These are phyloP conservation scores for Collybia sp. DNA, from an alignment of 768 basidiomycete genomes.

Conservation along the genomic window DNA sequence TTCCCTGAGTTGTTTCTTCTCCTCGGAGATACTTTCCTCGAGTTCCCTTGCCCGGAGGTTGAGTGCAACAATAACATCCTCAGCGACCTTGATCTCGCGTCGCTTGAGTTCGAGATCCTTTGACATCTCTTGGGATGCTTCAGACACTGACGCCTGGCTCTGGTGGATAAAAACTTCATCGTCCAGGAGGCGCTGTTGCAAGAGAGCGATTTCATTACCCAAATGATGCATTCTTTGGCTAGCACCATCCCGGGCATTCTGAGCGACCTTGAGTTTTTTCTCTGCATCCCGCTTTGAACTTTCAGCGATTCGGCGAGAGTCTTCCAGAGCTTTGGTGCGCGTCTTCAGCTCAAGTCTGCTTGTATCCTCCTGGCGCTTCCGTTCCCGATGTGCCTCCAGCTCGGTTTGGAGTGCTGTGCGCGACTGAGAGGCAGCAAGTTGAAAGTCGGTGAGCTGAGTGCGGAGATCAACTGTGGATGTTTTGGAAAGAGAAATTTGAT, in stretches of 20 bases:
- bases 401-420: conserved; percentile 66
- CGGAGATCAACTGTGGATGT: conserved; percentile 63
- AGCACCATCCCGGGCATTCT: conserved; percentile 59
- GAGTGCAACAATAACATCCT: conserved; percentile 61
- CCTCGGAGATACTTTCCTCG: conserved; percentile 63
- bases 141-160: conserved; percentile 40
- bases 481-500: conserved; percentile 64
- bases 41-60: conserved; percentile 66
- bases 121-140: conserved; percentile 48
- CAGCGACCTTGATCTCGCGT: conserved; percentile 57
- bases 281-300: conserved; percentile 78
- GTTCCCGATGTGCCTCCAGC: conserved; percentile 65
- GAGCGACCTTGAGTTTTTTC: conserved; percentile 74
- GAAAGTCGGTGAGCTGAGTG: conserved; percentile 61
- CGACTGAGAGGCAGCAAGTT: conserved; percentile 49
- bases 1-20: conserved; percentile 54
- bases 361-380: conserved; percentile 81
- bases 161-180: conserved; percentile 49
- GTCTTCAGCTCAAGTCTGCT: conserved; percentile 73
- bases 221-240: conserved; percentile 52
- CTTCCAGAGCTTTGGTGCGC: conserved; percentile 84
- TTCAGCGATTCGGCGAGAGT: conserved; percentile 82
- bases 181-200: conserved; percentile 49
- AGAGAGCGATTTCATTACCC: conserved; percentile 52
- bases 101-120: conserved; percentile 50